Percentiles rank a stretch among this genome's conserved stretches.
Evolutionary conservation across 257 asterid genomes (phyloP).

Genomic region (Solanum okadae): DNA sequence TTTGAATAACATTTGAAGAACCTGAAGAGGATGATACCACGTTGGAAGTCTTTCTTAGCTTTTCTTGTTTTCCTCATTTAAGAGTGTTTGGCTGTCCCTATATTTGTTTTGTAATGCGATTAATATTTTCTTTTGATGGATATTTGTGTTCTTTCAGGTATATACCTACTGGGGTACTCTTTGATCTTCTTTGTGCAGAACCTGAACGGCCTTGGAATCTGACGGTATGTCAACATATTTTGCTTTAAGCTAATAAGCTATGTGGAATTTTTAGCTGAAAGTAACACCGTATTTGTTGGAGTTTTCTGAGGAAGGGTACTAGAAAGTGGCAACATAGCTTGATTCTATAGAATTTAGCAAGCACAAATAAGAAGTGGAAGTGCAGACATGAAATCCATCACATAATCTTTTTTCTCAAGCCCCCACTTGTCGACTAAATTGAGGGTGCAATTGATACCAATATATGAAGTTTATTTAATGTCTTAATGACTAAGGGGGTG

Average conservation of each 20-base stretch:
- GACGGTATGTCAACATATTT: constrained; percentile 36
- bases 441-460: not conserved
- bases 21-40: not conserved
- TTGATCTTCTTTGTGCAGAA: constrained; percentile 91
- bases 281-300: not conserved
- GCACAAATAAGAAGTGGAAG: constrained; percentile 3
- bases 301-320: not conserved
- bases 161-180: constrained; percentile 86
- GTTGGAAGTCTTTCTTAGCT: not conserved
- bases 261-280: not conserved
- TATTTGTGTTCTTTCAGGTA: constrained; percentile 47
- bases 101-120: not conserved
- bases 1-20: not conserved
- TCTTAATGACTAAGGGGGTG: not conserved
- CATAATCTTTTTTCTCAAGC: not conserved
- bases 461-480: not conserved
- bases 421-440: not conserved
- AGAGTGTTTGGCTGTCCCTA: not conserved
- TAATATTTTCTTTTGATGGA: constrained; percentile 4
- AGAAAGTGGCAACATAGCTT: not conserved
- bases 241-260: not conserved
- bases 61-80: not conserved
- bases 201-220: constrained; percentile 98
- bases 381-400: not conserved
- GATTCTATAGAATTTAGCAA: not conserved